phyloP scores from a whole-genome alignment of 371 early-diverging fungal genomes.

The Dinochytrium kinnereticum region DNA sequence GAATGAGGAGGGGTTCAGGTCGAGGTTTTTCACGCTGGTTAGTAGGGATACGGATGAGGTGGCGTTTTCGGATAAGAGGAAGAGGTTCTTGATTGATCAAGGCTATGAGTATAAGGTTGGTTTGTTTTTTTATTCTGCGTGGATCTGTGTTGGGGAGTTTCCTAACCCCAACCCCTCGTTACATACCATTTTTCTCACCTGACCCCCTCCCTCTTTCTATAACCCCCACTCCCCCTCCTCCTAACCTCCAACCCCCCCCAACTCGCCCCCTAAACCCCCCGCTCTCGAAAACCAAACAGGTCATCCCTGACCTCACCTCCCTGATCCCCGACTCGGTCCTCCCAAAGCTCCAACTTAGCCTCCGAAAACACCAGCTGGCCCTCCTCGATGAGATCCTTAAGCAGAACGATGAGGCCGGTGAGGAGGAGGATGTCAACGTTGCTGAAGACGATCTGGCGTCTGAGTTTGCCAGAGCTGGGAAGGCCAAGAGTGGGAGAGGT shows the following conservation, averaged over 20 bases:
- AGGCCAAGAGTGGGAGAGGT: constrained; percentile 18
- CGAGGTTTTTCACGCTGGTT: constrained; percentile 99
- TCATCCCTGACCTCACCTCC: constrained; percentile 35
- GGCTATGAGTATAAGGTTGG: constrained; percentile 97
- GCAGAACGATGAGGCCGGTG: constrained; percentile 20
- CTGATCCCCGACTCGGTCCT: constrained; percentile 56
- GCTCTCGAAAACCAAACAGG: constrained; percentile 21
- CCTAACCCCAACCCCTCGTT: too few relatives aligned
- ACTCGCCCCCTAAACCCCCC: background rate
- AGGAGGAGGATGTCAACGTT: constrained; percentile 8
- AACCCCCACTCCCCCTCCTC: background rate
- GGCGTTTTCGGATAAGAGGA: constrained; percentile 97
- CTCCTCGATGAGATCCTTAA: constrained; percentile 79
- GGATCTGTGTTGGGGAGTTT: background rate
- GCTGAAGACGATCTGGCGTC: constrained; percentile 14
- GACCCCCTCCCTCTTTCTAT: background rate
- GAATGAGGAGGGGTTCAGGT: constrained; percentile 95
- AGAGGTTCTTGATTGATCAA: constrained; percentile 99
- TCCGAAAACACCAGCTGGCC: constrained; percentile 81
- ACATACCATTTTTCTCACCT: too few relatives aligned
- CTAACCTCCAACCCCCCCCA: background rate
- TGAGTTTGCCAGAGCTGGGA: background rate
- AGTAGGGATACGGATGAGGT: constrained; percentile 99
- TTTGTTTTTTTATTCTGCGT: background rate
- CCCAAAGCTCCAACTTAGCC: constrained; percentile 72